These are phyloP conservation scores for Talaromyces amestolkiae DNA, from an alignment of 2,329 filamentous ascomycete genomes.

Conservation along the genomic window DNA sequence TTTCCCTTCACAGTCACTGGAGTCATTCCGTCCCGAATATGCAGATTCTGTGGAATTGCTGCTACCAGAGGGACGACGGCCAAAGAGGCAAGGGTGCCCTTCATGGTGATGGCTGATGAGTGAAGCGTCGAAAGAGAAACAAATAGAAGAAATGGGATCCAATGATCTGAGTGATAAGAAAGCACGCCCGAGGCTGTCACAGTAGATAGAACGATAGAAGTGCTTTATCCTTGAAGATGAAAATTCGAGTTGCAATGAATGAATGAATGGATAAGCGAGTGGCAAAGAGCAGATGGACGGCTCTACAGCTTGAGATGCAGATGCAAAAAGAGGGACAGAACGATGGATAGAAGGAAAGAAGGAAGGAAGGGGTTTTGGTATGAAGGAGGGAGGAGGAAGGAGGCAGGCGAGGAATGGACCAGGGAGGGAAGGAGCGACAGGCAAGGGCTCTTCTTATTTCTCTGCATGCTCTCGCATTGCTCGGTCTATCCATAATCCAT, in stretches of 20 bases:
- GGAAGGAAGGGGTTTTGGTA: conserved; percentile 5
- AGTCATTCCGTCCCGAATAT: conserved; percentile 48
- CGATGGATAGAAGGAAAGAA: background rate
- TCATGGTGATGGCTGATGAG: conserved; percentile 49
- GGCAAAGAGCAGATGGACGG: background rate
- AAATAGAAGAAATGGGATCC: background rate
- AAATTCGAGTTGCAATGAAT: background rate
- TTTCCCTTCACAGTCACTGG: conserved; percentile 63
- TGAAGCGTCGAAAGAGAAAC: background rate
- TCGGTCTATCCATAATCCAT: background rate
- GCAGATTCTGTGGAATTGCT: conserved; percentile 40
- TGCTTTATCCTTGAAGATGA: background rate
- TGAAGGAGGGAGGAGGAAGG: conserved; percentile 13
- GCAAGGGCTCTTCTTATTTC: conserved; percentile 5
- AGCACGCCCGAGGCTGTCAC: background rate
- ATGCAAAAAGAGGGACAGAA: background rate
- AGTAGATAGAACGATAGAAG: background rate
- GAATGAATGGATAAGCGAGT: background rate
- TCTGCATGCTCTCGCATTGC: background rate
- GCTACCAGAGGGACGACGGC: conserved; percentile 46
- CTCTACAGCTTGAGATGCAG: background rate
- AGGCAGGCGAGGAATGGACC: conserved; percentile 3
- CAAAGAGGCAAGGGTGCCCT: conserved; percentile 48
- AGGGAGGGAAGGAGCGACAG: conserved; percentile 2
- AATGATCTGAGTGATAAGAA: background rate